Conservation (phyloP, 75 land plant species). For the Pseudotsuga menziesii region DNA sequence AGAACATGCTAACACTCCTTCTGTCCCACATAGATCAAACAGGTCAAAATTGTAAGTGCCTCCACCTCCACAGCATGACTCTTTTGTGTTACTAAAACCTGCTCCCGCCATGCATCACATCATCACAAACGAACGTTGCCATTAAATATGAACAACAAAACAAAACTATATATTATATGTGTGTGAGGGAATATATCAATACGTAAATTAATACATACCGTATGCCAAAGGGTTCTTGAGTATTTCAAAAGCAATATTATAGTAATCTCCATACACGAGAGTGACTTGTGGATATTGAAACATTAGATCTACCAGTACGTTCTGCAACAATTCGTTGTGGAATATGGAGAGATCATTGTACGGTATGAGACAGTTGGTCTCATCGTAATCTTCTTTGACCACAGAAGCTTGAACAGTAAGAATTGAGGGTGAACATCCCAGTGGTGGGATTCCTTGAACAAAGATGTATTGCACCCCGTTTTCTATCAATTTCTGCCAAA, state of each 20-base stretch:
- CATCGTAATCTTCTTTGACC: conserved; percentile 26
- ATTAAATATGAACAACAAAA: too few relatives aligned
- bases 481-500: conserved; percentile 34
- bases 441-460: conserved; percentile 49
- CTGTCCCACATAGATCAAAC: too few relatives aligned
- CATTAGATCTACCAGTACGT: conserved; percentile 12
- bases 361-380: conserved; percentile 33
- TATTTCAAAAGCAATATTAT: conserved; percentile 17
- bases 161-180: too few relatives aligned
- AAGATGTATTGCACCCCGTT: conserved; percentile 53
- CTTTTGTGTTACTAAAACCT: too few relatives aligned
- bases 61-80: too few relatives aligned
- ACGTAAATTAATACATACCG: conserved; percentile 5
- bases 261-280: conserved; percentile 47
- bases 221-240: conserved; percentile 15
- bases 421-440: conserved; percentile 39
- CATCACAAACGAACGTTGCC: too few relatives aligned
- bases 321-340: conserved; percentile 34
- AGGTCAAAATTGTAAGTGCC: too few relatives aligned
- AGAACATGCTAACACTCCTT: too few relatives aligned
- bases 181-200: too few relatives aligned
- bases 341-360: conserved; percentile 16
- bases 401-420: conserved; percentile 24
- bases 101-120: too few relatives aligned
- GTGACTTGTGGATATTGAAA: conserved; percentile 8